Evolutionary conservation across 192 early-diverging fungal genomes (phyloP).

Genomic region (Coemansia sp.): DNA sequence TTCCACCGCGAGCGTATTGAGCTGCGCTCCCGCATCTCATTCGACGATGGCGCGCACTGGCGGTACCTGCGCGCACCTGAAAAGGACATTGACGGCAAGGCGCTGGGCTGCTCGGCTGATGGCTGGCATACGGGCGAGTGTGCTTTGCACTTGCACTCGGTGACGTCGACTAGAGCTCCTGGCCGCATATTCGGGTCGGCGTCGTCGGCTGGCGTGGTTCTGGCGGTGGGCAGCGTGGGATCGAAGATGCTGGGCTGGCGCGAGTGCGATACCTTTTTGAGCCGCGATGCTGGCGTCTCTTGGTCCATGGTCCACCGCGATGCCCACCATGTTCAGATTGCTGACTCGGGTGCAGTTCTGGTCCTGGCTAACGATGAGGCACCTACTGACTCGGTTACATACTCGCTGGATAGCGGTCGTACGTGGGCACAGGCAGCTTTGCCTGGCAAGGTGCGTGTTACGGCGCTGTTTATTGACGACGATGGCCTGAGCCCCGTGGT

Average conservation of each 20-base stretch:
- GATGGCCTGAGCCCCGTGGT: conserved; percentile 77
- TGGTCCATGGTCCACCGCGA: conserved; percentile 71
- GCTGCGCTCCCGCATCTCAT: conserved; percentile 77
- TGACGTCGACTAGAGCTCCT: conserved; percentile 67
- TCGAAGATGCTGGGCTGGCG: conserved; percentile 67
- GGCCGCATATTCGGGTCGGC: conserved; percentile 75
- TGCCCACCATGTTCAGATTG: conserved; percentile 83
- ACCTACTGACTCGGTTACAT: conserved; percentile 62
- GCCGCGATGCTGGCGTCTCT: conserved; percentile 78
- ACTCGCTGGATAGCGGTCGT: conserved; percentile 78
- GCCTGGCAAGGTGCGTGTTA: conserved; percentile 58
- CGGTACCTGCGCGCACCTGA: conserved; percentile 66
- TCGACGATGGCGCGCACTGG: conserved; percentile 87
- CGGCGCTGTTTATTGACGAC: conserved; percentile 77
- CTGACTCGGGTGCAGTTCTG: conserved; percentile 79
- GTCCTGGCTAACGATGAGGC: conserved; percentile 70
- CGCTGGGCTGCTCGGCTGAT: conserved; percentile 60
- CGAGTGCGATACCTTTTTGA: conserved; percentile 85
- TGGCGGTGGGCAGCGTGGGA: conserved; percentile 92
- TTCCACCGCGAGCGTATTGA: conserved; percentile 55
- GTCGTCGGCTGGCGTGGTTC: conserved; percentile 79
- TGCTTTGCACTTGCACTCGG: conserved; percentile 84
- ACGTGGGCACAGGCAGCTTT: conserved; percentile 65
- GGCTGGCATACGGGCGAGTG: conserved; percentile 61
- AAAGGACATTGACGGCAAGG: conserved; percentile 59